phyloP scores from a whole-genome alignment of 495 filamentous ascomycete genomes.

The Neurospora sp. region DNA sequence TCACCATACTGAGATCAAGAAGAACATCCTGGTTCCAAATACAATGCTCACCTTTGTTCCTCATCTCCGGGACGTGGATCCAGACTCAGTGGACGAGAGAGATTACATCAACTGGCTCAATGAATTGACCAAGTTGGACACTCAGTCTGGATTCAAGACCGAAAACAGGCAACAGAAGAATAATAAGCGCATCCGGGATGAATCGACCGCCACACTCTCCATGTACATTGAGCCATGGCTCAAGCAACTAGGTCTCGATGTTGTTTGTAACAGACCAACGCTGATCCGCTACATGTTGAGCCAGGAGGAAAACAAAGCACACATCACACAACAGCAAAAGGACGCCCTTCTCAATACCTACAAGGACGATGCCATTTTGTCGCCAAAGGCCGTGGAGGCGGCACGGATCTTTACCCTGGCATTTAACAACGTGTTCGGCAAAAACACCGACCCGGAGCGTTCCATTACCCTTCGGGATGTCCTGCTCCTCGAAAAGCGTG shows the following conservation, averaged over 20 bases:
- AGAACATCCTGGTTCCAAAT: slow-evolving; percentile 38
- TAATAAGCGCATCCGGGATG: slow-evolving; percentile 28
- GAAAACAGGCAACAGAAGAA: slow-evolving; percentile 29
- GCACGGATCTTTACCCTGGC: slow-evolving; percentile 33
- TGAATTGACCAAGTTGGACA: slow-evolving; percentile 37
- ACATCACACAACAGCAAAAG: slow-evolving; percentile 36
- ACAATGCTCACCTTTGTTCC: slow-evolving; percentile 40
- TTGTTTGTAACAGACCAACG: slow-evolving; percentile 29
- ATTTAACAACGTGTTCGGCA: slow-evolving; percentile 32
- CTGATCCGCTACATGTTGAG: slow-evolving; percentile 34
- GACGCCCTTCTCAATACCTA: slow-evolving; percentile 29
- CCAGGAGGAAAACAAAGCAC: slow-evolving; percentile 24
- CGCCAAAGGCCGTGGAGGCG: slow-evolving; percentile 22
- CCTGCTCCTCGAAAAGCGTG: slow-evolving; percentile 32
- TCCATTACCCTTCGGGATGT: slow-evolving; percentile 27
- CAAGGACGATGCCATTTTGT: slow-evolving; percentile 18
- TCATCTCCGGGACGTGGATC: slow-evolving; percentile 36
- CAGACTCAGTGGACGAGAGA: slow-evolving; percentile 28
- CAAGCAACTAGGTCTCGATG: slow-evolving; percentile 25
- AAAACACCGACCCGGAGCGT: slow-evolving; percentile 14
- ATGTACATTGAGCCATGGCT: slow-evolving; percentile 38
- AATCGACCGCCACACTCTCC: slow-evolving; percentile 31
- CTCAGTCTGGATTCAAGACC: slow-evolving; percentile 36
- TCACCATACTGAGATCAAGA: slow-evolving; percentile 40
- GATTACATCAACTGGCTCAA: slow-evolving; percentile 36